These are phyloP conservation scores for Paramecium pentaurelia DNA, from an alignment of 73 alveolate species.

Conservation along the genomic window DNA sequence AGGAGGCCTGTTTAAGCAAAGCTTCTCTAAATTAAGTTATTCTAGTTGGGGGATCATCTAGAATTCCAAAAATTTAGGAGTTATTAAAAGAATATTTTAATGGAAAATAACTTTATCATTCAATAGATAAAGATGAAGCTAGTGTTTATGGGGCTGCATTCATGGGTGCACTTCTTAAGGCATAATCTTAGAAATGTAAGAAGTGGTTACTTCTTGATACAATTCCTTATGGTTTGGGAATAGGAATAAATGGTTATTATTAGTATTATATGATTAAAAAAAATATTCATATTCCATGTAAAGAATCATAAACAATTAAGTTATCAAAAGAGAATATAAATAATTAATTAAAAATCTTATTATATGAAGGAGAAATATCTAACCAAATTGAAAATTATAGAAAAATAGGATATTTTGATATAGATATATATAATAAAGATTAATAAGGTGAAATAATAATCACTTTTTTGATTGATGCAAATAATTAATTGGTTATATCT, in stretches of 20 bases:
- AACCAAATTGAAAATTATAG: not conserved
- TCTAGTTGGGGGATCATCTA: conserved; percentile 82
- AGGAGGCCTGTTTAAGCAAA: conserved; percentile 56
- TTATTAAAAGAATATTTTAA: conserved; percentile 44
- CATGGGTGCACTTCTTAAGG: not conserved
- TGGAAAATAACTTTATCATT: conserved; percentile 48
- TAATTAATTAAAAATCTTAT: not conserved
- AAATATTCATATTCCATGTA: not conserved
- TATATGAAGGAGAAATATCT: not conserved
- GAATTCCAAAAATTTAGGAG: conserved; percentile 64
- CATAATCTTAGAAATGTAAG: not conserved
- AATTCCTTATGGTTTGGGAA: conserved; percentile 69
- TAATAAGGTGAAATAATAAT: not conserved
- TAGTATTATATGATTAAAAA: not conserved
- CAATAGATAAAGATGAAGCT: conserved; percentile 71
- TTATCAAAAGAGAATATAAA: not conserved
- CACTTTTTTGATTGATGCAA: not conserved
- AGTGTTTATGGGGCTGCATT: conserved; percentile 60
- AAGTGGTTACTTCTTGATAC: conserved; percentile 65
- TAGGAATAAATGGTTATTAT: conserved; percentile 37
- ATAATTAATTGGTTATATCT: not conserved
- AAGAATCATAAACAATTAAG: not conserved
- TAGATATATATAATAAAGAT: not conserved
- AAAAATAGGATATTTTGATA: not conserved
- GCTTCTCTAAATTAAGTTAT: conserved; percentile 65